Evolutionary conservation across 257 asterid species (phyloP), one percentile per base, ranked within the genome.

Genomic region (Coffea canephora): DNA sequence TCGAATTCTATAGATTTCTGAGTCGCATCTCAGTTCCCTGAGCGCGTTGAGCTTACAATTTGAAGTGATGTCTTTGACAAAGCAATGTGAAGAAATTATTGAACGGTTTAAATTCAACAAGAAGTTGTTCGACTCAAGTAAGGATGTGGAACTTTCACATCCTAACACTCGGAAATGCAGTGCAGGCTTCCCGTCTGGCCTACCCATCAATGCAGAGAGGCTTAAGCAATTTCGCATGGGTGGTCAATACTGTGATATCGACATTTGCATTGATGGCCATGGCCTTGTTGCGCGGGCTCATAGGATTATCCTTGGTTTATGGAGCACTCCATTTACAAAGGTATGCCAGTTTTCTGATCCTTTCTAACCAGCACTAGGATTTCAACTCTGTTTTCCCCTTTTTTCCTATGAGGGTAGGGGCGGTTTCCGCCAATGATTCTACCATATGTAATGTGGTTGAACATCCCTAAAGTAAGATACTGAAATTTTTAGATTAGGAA

Each of bases 291-390:
- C 90, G n/a, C 86, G 69, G 66, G 83, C 93, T 45, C 99, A 96
- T 84, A 90, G 89, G 88, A 86, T 96, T 82, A 88, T 94, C 84
- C 97, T 94, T 86, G 92, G 97, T 76, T 85, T 93, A 75, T 94
- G 99, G 99, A 96, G 99, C 85, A 77, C 86, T 82, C 97, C 98
- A 82, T 94, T 96, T 74, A 85, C 94, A 48, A 96, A 96, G 98
- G 99, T 94, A 90, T 43, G 69, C 21, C 10, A n/a, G 73, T 54
- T 77, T 77, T 55, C 65, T 73, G 4, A 46, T 50, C 74, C 39
- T 76, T 48, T 64, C 3, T 31, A 39, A 39, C 4, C 43, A 39
- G 43, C 43, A 39, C 43, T 5, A 39, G 43, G 43, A 39, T 39
- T 39, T 39, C 43, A 4, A 39, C 43, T 2, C 4, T 39, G 43